These are phyloP conservation scores for Candida nanaspora DNA, from an alignment of 805 yeast genomes.

Conservation along the genomic window DNA sequence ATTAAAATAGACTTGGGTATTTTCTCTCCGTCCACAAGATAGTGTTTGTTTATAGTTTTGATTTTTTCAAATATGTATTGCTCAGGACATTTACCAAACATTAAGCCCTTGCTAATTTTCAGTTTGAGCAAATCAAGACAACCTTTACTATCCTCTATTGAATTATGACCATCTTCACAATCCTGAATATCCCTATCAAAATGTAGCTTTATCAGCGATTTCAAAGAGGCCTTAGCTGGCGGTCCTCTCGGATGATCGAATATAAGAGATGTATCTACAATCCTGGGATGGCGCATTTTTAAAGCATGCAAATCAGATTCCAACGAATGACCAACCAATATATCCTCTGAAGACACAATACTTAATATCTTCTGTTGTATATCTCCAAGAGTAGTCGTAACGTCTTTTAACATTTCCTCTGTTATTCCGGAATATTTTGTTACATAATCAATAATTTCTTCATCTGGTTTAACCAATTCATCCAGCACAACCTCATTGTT, in stretches of 20 bases:
- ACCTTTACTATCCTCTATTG: slow-evolving; percentile 77
- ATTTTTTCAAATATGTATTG: slow-evolving; percentile 36
- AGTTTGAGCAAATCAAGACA: slow-evolving; percentile 70
- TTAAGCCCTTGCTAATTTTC: slow-evolving; percentile 59
- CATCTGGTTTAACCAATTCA: slow-evolving; percentile 70
- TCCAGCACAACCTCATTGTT: slow-evolving; percentile 58
- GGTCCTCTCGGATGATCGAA: slow-evolving; percentile 81
- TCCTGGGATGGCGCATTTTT: slow-evolving; percentile 59
- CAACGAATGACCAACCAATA: slow-evolving; percentile 83
- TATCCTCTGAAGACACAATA: slow-evolving; percentile 49
- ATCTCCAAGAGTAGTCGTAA: slow-evolving; percentile 58
- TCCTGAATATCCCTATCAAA: slow-evolving; percentile 58
- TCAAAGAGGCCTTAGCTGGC: slow-evolving; percentile 73
- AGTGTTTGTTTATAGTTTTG: slow-evolving; percentile 14
- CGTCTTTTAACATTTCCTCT: slow-evolving; percentile 51
- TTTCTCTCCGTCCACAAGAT: slow-evolving; percentile 16
- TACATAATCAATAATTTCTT: slow-evolving; percentile 68
- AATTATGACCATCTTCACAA: slow-evolving; percentile 69
- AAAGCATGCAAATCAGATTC: slow-evolving; percentile 75
- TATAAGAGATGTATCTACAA: slow-evolving; percentile 75
- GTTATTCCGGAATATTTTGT: slow-evolving; percentile 88
- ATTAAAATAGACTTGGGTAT: slow-evolving; percentile 20
- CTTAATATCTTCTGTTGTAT: slow-evolving; percentile 51
- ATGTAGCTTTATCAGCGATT: slow-evolving; percentile 54
- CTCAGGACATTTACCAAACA: slow-evolving; percentile 50